phyloP scores from a whole-genome alignment of 768 basidiomycete genomes.

The Neoboletus subvelutipes region DNA sequence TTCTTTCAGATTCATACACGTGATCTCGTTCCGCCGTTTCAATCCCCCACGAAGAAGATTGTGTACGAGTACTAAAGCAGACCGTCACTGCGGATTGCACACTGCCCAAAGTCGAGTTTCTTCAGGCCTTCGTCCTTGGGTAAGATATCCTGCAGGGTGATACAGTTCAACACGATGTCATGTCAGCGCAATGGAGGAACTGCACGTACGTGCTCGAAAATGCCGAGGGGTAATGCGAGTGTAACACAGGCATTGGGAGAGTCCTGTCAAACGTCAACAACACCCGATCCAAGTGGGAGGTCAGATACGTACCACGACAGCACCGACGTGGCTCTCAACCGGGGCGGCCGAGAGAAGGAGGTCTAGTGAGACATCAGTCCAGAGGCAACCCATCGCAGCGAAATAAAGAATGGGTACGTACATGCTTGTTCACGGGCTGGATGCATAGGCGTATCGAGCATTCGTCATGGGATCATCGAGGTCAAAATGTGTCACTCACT shows the following conservation, averaged over 20 bases:
- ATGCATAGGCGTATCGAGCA: not conserved
- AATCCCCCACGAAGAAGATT: not conserved
- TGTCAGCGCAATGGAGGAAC: not conserved
- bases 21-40: not conserved
- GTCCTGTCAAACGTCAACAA: slow-evolving; percentile 41
- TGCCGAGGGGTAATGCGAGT: slow-evolving; percentile 69
- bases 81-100: slow-evolving; percentile 65
- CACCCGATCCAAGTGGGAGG: not conserved
- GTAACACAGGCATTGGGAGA: slow-evolving; percentile 80
- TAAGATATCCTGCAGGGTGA: slow-evolving; percentile 53
- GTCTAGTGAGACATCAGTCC: slow-evolving; percentile 37
- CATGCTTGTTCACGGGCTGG: slow-evolving; percentile 79
- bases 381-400: not conserved
- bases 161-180: not conserved
- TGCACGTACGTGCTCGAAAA: slow-evolving; percentile 63
- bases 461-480: not conserved
- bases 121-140: slow-evolving; percentile 62
- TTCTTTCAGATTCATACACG: not conserved
- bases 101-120: slow-evolving; percentile 61
- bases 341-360: slow-evolving; percentile 69
- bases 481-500: slow-evolving; percentile 42
- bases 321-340: slow-evolving; percentile 68
- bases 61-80: slow-evolving; percentile 34
- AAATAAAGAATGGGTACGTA: slow-evolving; percentile 28
- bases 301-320: slow-evolving; percentile 53